Evolutionary conservation across 768 basidiomycete species (phyloP).

Genomic region (Pisolithus orientalis): DNA sequence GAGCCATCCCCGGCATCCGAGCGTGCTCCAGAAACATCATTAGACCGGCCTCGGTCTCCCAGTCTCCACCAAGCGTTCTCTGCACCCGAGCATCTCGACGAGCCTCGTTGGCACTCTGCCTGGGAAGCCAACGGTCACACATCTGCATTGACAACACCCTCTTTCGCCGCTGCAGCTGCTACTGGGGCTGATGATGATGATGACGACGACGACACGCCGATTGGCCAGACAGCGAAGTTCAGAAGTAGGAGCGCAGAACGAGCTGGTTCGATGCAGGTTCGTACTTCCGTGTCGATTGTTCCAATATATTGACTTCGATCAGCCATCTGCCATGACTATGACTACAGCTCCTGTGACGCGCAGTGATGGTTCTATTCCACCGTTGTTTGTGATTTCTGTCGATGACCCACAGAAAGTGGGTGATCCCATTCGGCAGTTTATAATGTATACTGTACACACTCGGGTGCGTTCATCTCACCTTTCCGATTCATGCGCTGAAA

Average conservation of each 20-base stretch:
- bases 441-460: constrained; percentile 95
- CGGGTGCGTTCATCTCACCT: constrained; percentile 40
- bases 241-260: constrained; percentile 15
- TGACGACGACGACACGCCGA: constrained; percentile 64
- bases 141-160: constrained; percentile 7
- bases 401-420: constrained; percentile 97
- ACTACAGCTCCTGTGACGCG: constrained; percentile 14
- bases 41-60: constrained; percentile 19
- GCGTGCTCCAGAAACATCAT: constrained; percentile 24
- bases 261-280: constrained; percentile 19
- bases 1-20: constrained; percentile 19
- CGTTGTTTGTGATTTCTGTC: constrained; percentile 83
- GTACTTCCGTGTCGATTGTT: neutral
- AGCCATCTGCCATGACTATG: constrained; percentile 12
- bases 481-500: neutral
- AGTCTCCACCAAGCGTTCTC: constrained; percentile 30
- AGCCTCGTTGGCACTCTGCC: constrained; percentile 49
- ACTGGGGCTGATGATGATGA: constrained; percentile 41
- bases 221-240: constrained; percentile 40
- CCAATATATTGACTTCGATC: neutral
- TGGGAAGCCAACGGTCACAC: constrained; percentile 31
- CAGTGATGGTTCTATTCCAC: constrained; percentile 46
- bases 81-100: constrained; percentile 44
- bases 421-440: constrained; percentile 90
- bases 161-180: constrained; percentile 16